phyloP scores from a whole-genome alignment of 2,329 filamentous ascomycete species.

The Xylariaceae sp. region DNA sequence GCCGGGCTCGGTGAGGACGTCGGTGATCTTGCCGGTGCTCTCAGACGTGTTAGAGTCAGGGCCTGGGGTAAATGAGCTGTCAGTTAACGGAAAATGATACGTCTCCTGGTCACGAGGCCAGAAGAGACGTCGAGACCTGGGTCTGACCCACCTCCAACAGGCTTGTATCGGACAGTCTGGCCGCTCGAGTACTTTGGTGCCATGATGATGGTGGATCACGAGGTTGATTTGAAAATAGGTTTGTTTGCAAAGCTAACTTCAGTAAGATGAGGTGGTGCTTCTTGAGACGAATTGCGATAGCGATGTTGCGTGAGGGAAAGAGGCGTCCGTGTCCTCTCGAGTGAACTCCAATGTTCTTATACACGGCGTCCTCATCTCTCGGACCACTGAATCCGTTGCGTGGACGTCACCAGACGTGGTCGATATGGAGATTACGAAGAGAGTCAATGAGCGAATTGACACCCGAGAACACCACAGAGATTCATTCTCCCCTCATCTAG shows the following conservation, averaged over 20 bases:
- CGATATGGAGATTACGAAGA: no score
- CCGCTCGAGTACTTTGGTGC: slow-evolving; percentile 25
- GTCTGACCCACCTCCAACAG: slow-evolving; percentile 22
- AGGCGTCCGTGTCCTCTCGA: background rate
- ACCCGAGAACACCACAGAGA: background rate
- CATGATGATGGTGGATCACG: slow-evolving; percentile 20
- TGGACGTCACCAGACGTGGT: slow-evolving; percentile 15
- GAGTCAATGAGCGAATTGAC: background rate
- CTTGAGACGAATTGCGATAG: no score
- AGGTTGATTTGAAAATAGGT: background rate
- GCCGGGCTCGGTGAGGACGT: slow-evolving; percentile 26
- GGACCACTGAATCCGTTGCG: background rate
- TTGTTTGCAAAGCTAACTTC: background rate
- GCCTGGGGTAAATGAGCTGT: slow-evolving; percentile 7
- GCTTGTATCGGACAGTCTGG: slow-evolving; percentile 28
- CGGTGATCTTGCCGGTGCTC: slow-evolving; percentile 26
- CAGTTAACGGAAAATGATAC: background rate
- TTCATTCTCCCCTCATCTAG: background rate
- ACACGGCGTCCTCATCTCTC: background rate
- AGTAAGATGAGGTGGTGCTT: no score
- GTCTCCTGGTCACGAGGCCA: background rate
- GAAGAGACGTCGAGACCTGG: background rate
- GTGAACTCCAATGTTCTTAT: background rate
- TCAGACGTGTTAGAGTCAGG: slow-evolving; percentile 26
- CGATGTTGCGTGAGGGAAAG: background rate